Evolutionary conservation across 495 filamentous ascomycete genomes (phyloP).

Genomic region (Penicillium parvum): DNA sequence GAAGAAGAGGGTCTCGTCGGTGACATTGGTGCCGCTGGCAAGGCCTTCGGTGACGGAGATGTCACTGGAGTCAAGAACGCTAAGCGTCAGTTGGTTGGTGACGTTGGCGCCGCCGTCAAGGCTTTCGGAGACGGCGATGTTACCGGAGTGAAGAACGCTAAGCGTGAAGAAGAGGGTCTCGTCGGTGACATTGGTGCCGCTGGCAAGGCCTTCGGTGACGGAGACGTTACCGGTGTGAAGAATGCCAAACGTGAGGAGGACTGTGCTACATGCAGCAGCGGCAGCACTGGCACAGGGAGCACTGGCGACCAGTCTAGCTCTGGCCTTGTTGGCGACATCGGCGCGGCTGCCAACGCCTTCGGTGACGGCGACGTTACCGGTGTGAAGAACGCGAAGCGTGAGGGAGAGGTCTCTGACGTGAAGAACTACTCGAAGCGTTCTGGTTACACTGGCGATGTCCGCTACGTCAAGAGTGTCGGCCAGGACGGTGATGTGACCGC

Average conservation of each 20-base stretch:
- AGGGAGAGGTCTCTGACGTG: background rate
- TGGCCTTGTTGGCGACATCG: background rate
- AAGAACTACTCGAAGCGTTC: background rate
- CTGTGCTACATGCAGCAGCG: no score
- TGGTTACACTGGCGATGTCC: constrained; percentile 1
- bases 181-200: background rate
- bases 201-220: background rate
- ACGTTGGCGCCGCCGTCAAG: background rate
- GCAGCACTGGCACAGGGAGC: no score
- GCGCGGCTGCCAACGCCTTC: background rate
- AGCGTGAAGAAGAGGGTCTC: background rate
- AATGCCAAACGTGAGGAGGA: no score
- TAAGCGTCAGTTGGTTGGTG: background rate
- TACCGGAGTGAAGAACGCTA: background rate
- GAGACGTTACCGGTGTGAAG: background rate
- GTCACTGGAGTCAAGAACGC: background rate
- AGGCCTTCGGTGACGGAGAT: background rate
- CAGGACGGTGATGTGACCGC: no score
- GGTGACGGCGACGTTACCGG: background rate
- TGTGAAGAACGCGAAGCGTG: constrained; percentile 1
- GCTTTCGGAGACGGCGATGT: background rate
- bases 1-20: background rate
- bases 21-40: background rate
- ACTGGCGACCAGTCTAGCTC: no score
- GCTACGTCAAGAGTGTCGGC: background rate